Evolutionary conservation across 169 alveolate species (phyloP), one percentile per base, ranked within the genome.

Genomic region (Cyclospora cayetanensis): DNA sequence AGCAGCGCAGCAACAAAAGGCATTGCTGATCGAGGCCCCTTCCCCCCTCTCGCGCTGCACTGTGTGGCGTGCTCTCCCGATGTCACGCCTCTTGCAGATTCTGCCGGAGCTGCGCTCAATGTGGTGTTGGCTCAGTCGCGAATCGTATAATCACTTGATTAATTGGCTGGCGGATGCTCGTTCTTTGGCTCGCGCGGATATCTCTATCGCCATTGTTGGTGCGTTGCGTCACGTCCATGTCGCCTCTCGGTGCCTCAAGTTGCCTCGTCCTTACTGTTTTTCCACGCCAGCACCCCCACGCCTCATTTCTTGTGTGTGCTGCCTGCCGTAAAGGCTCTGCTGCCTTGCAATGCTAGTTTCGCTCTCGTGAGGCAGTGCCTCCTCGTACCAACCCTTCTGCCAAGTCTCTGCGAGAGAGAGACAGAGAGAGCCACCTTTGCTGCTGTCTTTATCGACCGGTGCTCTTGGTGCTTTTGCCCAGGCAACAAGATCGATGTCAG

Each of bases 161-260:
- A 94, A 94, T 65, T 96, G 98, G 97, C 91, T 96, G 4, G 95
- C 95, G 0, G 94, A 96, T 34, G 98, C 97, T 35, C 88, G 97
- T 77, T 94, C 96, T 18, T 94, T 96, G 52, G 96, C 97, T 42
- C 91, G 97, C 53, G 97, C 96, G 2, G 97, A 96, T 89, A 95
- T 95, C 34, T 94, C 96, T 60, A 94, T 96, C 80, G 94, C 96
- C 76, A 94, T 95, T 39, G 96, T 95, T 27, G 97, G 97, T 63
- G 42, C n/a, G 90, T 3, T 5, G 1, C 74, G 20, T 34, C 20
- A 20, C 70, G 27, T 4, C 42, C 60, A 1, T 46, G 60, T 46
- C 20, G 25, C 20, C 60, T 46, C 60, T 22, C 60, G 11, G 11
- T 22, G 60, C 20, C 0, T 46, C 25, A 12, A 22, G 11, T 46